Evolutionary conservation across 805 yeast species (phyloP).

Genomic region (Candida namnaoensis): DNA sequence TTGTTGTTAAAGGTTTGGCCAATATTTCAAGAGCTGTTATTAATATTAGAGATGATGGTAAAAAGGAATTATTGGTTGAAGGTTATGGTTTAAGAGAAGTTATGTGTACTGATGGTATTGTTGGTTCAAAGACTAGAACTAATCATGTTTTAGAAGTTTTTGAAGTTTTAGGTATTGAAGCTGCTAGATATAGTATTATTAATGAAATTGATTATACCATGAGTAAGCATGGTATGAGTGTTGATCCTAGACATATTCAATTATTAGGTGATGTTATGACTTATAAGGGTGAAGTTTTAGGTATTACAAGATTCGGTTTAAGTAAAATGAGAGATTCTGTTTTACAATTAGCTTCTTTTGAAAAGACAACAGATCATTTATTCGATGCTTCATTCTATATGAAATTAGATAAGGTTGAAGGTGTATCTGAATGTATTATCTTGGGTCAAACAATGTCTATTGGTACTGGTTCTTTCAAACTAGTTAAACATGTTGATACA

Average conservation of each 20-base stretch:
- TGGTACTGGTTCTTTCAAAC: constrained; percentile 95
- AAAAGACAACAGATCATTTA: constrained; percentile 95
- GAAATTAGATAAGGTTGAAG: constrained; percentile 94
- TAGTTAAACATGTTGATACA: constrained; percentile 51
- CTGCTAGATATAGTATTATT: constrained; percentile 89
- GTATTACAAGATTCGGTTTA: constrained; percentile 95
- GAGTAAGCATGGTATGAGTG: constrained; percentile 99
- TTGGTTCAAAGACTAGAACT: constrained; percentile 80
- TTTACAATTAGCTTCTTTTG: constrained; percentile 92
- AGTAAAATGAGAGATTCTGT: constrained; percentile 99
- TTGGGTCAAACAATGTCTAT: constrained; percentile 96
- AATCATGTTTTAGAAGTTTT: constrained; percentile 89
- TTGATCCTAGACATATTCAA: constrained; percentile 98
- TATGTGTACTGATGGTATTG: constrained; percentile 95
- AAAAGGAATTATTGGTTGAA: constrained; percentile 89
- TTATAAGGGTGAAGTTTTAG: constrained; percentile 95
- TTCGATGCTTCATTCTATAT: constrained; percentile 97
- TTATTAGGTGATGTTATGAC: constrained; percentile 98
- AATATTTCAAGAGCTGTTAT: constrained; percentile 94
- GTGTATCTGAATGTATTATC: constrained; percentile 96
- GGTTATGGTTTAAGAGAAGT: constrained; percentile 96
- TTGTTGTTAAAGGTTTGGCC: constrained; percentile 89
- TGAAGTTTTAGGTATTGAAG: constrained; percentile 92
- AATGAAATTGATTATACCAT: constrained; percentile 94
- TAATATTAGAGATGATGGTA: constrained; percentile 79